Conservation (phyloP, 169 alveolate species). For the Plasmodium vivax region DNA sequence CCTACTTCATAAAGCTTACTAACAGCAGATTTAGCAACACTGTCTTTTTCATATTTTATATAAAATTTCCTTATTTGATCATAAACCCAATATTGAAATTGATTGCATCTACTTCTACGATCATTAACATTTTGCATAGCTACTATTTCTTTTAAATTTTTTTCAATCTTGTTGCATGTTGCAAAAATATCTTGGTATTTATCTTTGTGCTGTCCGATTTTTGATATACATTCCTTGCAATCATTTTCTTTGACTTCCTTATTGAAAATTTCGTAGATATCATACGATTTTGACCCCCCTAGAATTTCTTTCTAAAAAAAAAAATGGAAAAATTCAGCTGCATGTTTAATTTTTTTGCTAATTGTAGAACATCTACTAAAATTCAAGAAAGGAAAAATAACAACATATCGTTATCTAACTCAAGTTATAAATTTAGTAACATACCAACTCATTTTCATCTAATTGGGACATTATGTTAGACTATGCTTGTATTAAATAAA, state of each 20-base stretch:
- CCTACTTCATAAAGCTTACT: background rate
- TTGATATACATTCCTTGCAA: background rate
- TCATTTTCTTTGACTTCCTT: background rate
- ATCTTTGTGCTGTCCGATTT: background rate
- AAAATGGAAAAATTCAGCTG: background rate
- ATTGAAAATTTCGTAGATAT: no score
- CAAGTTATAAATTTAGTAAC: no score
- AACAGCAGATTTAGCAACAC: background rate
- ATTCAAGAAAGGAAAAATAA: no score
- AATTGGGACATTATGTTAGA: no score
- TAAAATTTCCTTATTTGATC: background rate
- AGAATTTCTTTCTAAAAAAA: no score
- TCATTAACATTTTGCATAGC: background rate
- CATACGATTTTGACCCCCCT: no score
- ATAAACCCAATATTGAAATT: background rate
- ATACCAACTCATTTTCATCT: no score
- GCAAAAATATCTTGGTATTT: background rate
- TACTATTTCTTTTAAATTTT: background rate
- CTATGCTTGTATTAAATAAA: background rate
- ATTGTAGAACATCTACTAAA: no score
- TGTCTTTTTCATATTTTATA: background rate
- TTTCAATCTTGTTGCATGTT: background rate
- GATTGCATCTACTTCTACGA: background rate
- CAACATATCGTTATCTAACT: no score
- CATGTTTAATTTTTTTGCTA: background rate